phyloP scores from a whole-genome alignment of 2,329 filamentous ascomycete genomes.

The Botrytis fabae region DNA sequence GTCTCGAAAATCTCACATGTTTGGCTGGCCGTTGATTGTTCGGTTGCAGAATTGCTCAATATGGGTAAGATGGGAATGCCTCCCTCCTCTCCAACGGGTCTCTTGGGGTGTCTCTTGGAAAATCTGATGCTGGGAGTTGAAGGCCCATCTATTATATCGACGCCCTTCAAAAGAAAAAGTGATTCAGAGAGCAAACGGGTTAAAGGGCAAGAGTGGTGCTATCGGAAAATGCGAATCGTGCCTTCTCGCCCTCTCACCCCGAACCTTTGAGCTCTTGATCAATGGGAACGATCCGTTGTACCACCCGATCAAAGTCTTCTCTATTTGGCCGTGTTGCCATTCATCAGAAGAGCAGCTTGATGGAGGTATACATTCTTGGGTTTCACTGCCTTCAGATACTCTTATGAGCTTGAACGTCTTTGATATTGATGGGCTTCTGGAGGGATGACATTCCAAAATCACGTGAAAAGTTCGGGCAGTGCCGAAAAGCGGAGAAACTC shows the following conservation, averaged over 20 bases:
- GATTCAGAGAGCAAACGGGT: background rate
- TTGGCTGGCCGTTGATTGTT: background rate
- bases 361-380: background rate
- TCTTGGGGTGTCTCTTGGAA: background rate
- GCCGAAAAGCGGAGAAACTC: constrained; percentile 8
- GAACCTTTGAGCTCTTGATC: background rate
- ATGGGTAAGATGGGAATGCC: background rate
- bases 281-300: background rate
- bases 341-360: background rate
- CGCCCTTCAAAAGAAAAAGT: too few relatives aligned
- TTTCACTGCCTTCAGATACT: background rate
- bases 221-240: background rate
- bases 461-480: background rate
- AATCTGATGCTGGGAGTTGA: background rate
- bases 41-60: background rate
- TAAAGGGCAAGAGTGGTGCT: background rate
- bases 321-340: background rate
- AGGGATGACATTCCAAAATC: background rate
- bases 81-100: background rate
- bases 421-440: background rate
- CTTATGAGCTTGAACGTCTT: background rate
- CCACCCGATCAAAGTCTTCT: background rate
- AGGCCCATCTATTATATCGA: background rate
- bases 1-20: background rate
- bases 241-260: background rate